Base-by-base conservation (phyloP, 2,329 filamentous ascomycete genomes). In the Talaromyces sp. region DNA sequence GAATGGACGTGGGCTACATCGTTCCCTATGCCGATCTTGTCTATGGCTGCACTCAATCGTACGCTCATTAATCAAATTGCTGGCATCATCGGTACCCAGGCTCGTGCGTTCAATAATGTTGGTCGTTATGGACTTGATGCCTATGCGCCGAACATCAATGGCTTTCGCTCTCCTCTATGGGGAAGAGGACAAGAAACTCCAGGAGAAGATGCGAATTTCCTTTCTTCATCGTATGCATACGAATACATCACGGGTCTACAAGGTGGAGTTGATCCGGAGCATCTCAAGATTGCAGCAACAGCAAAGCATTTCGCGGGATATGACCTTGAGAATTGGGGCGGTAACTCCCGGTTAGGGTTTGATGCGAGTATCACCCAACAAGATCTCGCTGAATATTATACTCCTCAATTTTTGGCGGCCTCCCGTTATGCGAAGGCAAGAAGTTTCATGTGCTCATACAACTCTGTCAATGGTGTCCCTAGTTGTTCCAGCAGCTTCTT, bases 351-450 rank as follows among this genome's bases (percentile, higher is more conserved):
- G 11, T 83, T 72, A 24, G 80, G 82, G 16, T 88, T 86, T 66
- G 80, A 89, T 71, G 82, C 87, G 68, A 70, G 6, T 13, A 84
- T 89, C 65, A 79, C 81, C 10, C 77, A 81, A 58, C 88, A 90
- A 69, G 89, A 91, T 66, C 76, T 91, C 4, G 81, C 84, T 0
- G 88, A 90, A 69, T 91, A 90, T 75, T 90, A 89, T 70, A 80
- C 89, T 47, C 87, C 86, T 1, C 83, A 87, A 0, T 91, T 91
- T 76, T 80, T 88, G 70, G 82, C 82, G 72, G 90, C 88, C 73
- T 86, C 83, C 52, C 80, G 84, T 11, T 85, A 88, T 70, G 82
- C 83, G 3, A 81, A 83, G 54, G 84, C 84, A 3, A 80, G 81
- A 16, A 87, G 86, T 39, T 79, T 88, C 68, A 88, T 88, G 86